phyloP scores from a whole-genome alignment of 2,329 filamentous ascomycete species.

The Sporothrix brunneoviolacea region DNA sequence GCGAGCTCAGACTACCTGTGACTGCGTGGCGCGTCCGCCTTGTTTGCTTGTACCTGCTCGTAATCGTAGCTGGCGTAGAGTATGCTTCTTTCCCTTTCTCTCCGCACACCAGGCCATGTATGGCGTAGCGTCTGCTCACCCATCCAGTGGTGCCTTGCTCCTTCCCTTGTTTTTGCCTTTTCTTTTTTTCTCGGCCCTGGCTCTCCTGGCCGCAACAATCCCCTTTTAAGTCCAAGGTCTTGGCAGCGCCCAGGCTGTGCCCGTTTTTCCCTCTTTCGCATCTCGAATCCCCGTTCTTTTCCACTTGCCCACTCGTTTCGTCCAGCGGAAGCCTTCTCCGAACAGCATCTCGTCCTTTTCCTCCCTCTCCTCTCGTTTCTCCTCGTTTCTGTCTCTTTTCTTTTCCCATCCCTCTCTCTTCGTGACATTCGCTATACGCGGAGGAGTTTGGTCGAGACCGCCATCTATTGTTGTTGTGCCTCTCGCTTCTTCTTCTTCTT shows the following conservation, averaged over 20 bases:
- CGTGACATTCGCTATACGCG: slow-evolving; percentile 9
- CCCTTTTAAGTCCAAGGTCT: slow-evolving; percentile 1
- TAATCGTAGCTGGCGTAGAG: no score
- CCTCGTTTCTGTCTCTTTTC: slow-evolving; percentile 1
- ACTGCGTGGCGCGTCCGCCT: no score
- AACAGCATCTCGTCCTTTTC: not conserved
- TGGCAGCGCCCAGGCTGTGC: slow-evolving; percentile 1
- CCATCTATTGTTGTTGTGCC: not conserved
- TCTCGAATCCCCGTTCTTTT: not conserved
- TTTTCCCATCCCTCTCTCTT: not conserved
- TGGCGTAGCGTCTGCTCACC: not conserved
- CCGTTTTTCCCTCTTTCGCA: not conserved
- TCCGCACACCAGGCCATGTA: not conserved
- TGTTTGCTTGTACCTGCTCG: no score
- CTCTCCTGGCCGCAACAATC: not conserved
- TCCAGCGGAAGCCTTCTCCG: slow-evolving; percentile 1
- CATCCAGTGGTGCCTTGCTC: not conserved
- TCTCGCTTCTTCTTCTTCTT: not conserved
- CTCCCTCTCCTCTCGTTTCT: not conserved
- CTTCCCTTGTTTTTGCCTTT: not conserved
- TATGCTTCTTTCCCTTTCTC: slow-evolving; percentile 3
- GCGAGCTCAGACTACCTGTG: no score
- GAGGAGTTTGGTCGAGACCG: not conserved
- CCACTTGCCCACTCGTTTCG: not conserved
- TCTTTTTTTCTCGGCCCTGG: not conserved